Evolutionary conservation across 306 rosid species (phyloP).

Genomic region (Carpinus viminea): DNA sequence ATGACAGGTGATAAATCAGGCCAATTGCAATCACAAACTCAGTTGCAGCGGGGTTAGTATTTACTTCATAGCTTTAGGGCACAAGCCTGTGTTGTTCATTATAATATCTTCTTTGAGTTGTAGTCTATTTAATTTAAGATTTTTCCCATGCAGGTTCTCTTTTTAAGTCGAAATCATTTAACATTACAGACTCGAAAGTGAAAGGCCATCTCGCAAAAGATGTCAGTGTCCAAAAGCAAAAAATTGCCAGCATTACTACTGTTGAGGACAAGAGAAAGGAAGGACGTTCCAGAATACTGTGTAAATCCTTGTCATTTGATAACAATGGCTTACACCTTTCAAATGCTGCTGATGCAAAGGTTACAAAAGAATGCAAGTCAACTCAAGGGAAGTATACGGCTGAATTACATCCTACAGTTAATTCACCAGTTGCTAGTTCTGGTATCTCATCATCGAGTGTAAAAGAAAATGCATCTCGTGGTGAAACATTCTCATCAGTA

Average conservation of each 20-base stretch:
- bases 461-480: constrained; percentile 8
- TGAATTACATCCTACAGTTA: constrained; percentile 12
- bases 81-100: background rate
- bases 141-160: constrained; percentile 12
- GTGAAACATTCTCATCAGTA: constrained; percentile 13
- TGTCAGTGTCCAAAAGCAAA: constrained; percentile 1
- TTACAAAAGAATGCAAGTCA: constrained; percentile 14
- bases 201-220: constrained; percentile 9
- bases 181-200: background rate
- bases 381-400: constrained; percentile 15
- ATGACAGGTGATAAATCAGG: constrained; percentile 8
- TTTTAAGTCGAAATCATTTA: constrained; percentile 26
- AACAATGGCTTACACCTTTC: background rate
- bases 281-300: constrained; percentile 8
- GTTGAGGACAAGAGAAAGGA: constrained; percentile 5
- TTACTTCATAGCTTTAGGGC: background rate
- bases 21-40: background rate
- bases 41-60: constrained; percentile 1
- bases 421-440: constrained; percentile 19
- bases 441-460: constrained; percentile 8
- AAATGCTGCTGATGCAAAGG: constrained; percentile 19
- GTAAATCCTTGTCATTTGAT: constrained; percentile 27
- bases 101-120: background rate
- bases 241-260: background rate
- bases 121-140: background rate